Base-by-base conservation (phyloP, 305 asterid genomes). In the Solanum hybrid region DNA sequence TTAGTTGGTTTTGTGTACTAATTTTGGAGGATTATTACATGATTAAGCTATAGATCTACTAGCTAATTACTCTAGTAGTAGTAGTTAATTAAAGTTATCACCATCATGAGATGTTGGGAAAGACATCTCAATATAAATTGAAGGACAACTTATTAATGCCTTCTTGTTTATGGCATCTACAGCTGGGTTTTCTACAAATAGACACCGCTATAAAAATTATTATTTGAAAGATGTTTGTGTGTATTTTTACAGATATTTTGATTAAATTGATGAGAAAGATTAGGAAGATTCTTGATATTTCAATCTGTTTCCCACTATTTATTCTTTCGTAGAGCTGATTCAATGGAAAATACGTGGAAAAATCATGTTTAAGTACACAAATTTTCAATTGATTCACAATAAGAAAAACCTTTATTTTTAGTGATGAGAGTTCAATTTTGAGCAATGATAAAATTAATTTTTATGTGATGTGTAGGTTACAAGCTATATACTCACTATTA, bases 91-190 rank as follows among this genome's bases (percentile, higher is more conserved):
- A 36, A 84, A 26, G 40, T 46, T 20, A 27, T 29, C 29, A 84
- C 7, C 73, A 84, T 51, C 29, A 29, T 46, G 75, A 84, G 75
- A 24, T 84, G 87, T 84, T 84, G 42, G 75, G 87, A 51, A 84
- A 84, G 87, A 29, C 75, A 84, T 84, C 22, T 84, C 73, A 84
- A 51, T 31, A 16, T 17, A 31, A 84, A 46, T 82, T 35, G 73
- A 20, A 10, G 11, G 42, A 46, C 22, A 51, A 29, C 31, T 29
- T 29, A 84, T 84, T 84, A 29, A 6, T 29, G 29, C 2, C 42
- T 51, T 84, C 12, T 46, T 84, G 75, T 51, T 82, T 10, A 69
- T 24, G 87, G 29, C 12, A 31, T 84, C 31, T 51, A 51, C 27
- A 51, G 31, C 87, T 46, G 37, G 87, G 73, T 5, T 82, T 82